Evolutionary conservation across 768 basidiomycete genomes (phyloP).

Genomic region (Pleurotus djamor): DNA sequence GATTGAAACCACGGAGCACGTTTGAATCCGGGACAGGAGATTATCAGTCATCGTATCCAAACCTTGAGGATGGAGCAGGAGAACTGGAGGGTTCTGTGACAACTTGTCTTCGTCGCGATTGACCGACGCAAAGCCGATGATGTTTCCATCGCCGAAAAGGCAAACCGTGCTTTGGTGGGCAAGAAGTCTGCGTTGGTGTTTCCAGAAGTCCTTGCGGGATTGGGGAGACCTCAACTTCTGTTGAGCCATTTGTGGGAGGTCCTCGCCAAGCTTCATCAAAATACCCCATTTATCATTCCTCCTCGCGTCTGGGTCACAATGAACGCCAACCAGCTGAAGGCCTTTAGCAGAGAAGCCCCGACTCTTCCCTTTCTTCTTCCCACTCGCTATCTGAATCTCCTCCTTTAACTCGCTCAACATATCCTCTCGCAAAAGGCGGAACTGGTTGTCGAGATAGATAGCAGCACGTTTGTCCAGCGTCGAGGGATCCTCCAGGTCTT

Average conservation of each 20-base stretch:
- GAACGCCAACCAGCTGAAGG: conserved; percentile 31
- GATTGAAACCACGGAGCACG: conserved; percentile 33
- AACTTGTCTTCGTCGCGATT: conserved; percentile 53
- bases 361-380: conserved; percentile 34
- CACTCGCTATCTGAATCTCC: conserved; percentile 41
- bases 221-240: conserved; percentile 17
- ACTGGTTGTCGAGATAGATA: conserved; percentile 63
- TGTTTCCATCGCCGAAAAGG: conserved; percentile 43
- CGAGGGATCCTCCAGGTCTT: conserved; percentile 40
- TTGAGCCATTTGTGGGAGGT: conserved; percentile 33
- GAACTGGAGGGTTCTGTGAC: conserved; percentile 39
- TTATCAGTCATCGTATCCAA: conserved; percentile 31
- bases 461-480: conserved; percentile 33
- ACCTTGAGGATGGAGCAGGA: conserved; percentile 55
- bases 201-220: conserved; percentile 33
- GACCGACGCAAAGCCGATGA: conserved; percentile 53
- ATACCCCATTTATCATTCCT: conserved; percentile 37
- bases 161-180: conserved; percentile 55
- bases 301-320: conserved; percentile 22
- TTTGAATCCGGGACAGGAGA: conserved; percentile 34
- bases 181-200: conserved; percentile 39
- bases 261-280: conserved; percentile 28
- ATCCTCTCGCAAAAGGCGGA: conserved; percentile 62
- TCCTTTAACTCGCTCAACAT: conserved; percentile 59
- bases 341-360: conserved; percentile 37